Conservation (phyloP, 2,329 filamentous ascomycete species). For the Verticillium dahliae region DNA sequence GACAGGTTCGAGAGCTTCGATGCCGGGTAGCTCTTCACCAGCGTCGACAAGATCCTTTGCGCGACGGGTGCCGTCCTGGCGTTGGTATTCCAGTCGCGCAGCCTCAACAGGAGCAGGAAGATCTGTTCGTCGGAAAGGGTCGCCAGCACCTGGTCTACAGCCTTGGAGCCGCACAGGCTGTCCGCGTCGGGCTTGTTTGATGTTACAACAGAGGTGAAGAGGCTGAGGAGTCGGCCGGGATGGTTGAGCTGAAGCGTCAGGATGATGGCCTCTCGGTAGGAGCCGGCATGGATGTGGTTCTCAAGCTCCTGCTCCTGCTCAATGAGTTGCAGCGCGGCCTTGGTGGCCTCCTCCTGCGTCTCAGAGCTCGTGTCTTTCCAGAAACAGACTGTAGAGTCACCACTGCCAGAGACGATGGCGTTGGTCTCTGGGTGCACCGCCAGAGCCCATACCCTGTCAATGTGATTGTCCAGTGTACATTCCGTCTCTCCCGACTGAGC, state of each 20-base stretch:
- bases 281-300: conserved; percentile 82
- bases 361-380: conserved; percentile 87
- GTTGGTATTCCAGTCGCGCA: conserved; percentile 98
- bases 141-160: conserved; percentile 80
- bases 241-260: conserved; percentile 92
- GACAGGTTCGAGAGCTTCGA: conserved; percentile 67
- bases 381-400: conserved; percentile 88
- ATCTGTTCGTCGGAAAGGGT: conserved; percentile 78
- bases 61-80: conserved; percentile 78
- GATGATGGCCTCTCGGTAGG: conserved; percentile 88
- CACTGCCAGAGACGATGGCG: conserved; percentile 81
- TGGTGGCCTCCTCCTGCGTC: conserved; percentile 68
- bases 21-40: conserved; percentile 77
- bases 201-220: conserved; percentile 77
- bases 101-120: conserved; percentile 69
- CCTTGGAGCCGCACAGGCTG: conserved; percentile 56
- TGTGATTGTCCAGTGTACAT: conserved; percentile 92
- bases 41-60: conserved; percentile 73
- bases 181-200: conserved; percentile 51
- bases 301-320: conserved; percentile 93
- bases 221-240: conserved; percentile 73
- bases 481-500: conserved; percentile 77
- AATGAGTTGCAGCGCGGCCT: conserved; percentile 69
- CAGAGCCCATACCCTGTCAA: conserved; percentile 90
- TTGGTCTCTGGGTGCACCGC: conserved; percentile 63